Evolutionary conservation across 78 protist genomes (phyloP).

Genomic region (Guillardia theta): DNA sequence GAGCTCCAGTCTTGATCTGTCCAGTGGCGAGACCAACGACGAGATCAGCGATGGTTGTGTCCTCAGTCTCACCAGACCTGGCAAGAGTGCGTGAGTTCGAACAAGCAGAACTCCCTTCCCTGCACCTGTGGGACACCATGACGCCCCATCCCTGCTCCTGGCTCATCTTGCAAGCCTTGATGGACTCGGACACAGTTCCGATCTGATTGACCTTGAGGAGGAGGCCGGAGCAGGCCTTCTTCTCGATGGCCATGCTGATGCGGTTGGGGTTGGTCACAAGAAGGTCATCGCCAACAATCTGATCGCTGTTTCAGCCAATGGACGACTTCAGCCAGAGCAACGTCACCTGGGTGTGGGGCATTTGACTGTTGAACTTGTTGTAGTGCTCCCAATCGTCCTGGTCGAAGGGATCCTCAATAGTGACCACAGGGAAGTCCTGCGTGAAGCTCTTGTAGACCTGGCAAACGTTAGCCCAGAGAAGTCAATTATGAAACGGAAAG

Average conservation of each 20-base stretch:
- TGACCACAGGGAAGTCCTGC: constrained; percentile 57
- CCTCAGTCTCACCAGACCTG: constrained; percentile 96
- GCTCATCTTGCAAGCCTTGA: constrained; percentile 76
- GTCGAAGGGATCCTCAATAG: constrained; percentile 98
- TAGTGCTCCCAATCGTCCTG: constrained; percentile 49
- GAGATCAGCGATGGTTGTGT: constrained; percentile 91
- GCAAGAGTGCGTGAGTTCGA: not conserved
- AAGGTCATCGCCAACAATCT: constrained; percentile 98
- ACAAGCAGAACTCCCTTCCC: not conserved
- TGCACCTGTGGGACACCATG: constrained; percentile 95
- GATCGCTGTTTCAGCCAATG: not conserved
- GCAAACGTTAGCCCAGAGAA: no score
- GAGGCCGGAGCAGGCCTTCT: constrained; percentile 93
- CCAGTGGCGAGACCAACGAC: constrained; percentile 97
- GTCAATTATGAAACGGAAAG: no score
- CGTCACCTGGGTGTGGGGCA: constrained; percentile 54
- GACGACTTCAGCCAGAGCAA: no score
- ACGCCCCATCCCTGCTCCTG: constrained; percentile 89
- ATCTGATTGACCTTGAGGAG: constrained; percentile 84
- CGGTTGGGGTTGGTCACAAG: constrained; percentile 96
- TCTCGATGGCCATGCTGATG: constrained; percentile 88
- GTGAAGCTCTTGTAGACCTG: constrained; percentile 11
- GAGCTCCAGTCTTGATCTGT: constrained; percentile 99
- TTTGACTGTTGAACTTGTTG: not conserved
- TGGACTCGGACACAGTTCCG: not conserved